Evolutionary conservation across 192 early-diverging fungal genomes (phyloP), one percentile per base, ranked within the genome.

Genomic region (Spizellomyces sp.): DNA sequence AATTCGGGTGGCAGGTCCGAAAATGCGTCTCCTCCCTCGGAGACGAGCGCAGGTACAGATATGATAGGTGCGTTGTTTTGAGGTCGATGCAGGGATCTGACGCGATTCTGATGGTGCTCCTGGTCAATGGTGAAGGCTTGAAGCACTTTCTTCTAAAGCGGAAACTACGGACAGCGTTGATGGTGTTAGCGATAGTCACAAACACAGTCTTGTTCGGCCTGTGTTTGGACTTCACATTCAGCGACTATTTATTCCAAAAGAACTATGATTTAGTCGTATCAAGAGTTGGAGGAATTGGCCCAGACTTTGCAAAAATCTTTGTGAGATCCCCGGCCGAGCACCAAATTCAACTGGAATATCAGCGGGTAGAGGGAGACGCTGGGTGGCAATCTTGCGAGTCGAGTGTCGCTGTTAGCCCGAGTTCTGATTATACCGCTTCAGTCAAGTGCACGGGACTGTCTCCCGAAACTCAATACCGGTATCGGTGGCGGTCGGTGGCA

Each of bases 151-250:
- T 75, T 9, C 12, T 45, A 8, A 14, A 62, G 41, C 44, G 66
- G 45, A 75, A 63, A 45, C 41, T 75, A 7, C 56, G 66, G 8
- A 45, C 66, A 5, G 15, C 14, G 5, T 7, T 62, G 9, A 10
- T 75, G 48, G 36, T 62, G 8, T n/a, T 69, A 5, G 8, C 65
- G 12, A 48, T 46, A 9, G 21, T 75, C 14, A 58, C 48, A 7
- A 75, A 75, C 44, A 62, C 65, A 10, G 46, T 52, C 48, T 58
- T 75, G 4, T 69, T 75, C 58, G 64, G 19, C 45, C 42, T 75
- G 8, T 61, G 65, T 44, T n/a, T 75, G 73, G 73, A 75, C 45
- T 75, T 67, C 44, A 66, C 69, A 9, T 75, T 62, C 48, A 22
- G 66, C 14, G 66, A 65, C 4, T 75, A 43, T 45, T 46, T 68